Conservation (phyloP, 2,329 filamentous ascomycete species). For the Cryoendolithus antarcticus region DNA sequence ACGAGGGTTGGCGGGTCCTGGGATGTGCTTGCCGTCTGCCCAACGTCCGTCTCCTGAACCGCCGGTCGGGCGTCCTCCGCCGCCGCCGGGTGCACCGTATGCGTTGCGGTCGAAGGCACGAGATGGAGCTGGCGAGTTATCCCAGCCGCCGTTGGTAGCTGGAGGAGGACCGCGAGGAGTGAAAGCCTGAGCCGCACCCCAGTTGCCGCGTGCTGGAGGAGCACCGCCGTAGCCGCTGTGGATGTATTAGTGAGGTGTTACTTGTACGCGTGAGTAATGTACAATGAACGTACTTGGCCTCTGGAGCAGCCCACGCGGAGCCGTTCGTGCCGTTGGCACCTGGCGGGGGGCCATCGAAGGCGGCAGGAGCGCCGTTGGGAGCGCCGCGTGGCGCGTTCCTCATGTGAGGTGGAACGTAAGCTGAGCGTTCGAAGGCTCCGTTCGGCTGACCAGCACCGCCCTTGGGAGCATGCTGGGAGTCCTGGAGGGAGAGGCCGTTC, state of each 20-base stretch:
- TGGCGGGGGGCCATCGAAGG: slow-evolving; percentile 39
- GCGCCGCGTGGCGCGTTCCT: slow-evolving; percentile 35
- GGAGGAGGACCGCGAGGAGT: slow-evolving; percentile 33
- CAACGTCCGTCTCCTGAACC: slow-evolving; percentile 93
- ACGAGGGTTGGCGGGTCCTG: slow-evolving; percentile 77
- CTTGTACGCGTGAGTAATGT: too few relatives aligned
- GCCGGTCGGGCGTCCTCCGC: slow-evolving; percentile 46
- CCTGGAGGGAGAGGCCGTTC: slow-evolving; percentile 58
- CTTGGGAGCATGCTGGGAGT: slow-evolving; percentile 46
- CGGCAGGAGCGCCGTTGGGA: slow-evolving; percentile 33
- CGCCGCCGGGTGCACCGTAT: slow-evolving; percentile 46
- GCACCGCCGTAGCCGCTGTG: slow-evolving; percentile 35
- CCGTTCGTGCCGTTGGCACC: slow-evolving; percentile 39
- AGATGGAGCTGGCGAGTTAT: too few relatives aligned
- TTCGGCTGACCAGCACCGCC: slow-evolving; percentile 20
- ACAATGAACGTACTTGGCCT: slow-evolving; percentile 13
- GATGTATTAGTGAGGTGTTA: slow-evolving; percentile 10
- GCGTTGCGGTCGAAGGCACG: slow-evolving; percentile 47
- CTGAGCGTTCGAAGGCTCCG: slow-evolving; percentile 46
- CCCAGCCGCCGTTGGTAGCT: slow-evolving; percentile 3
- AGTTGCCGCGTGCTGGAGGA: slow-evolving; percentile 29
- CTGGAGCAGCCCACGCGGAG: slow-evolving; percentile 46
- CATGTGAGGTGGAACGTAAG: slow-evolving; percentile 79
- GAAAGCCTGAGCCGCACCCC: slow-evolving; percentile 45
- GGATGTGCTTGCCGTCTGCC: slow-evolving; percentile 92